phyloP scores from a whole-genome alignment of 2,329 filamentous ascomycete species.

The Colletotrichum viniferum region DNA sequence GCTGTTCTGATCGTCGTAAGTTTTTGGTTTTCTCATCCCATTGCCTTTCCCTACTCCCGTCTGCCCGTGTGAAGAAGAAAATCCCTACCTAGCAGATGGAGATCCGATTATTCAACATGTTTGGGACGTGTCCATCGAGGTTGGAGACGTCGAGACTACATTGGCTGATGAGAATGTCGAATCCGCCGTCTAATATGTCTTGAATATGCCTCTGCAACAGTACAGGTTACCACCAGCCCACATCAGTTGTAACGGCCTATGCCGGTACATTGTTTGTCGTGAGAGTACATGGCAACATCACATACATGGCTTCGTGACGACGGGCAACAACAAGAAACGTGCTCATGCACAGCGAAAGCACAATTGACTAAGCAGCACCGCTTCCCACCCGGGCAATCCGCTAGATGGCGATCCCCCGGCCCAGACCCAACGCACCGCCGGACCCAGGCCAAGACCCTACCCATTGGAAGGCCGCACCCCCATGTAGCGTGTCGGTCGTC shows the following conservation, averaged over 20 bases:
- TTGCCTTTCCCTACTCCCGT: neutral
- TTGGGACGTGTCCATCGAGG: neutral
- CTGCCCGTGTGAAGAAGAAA: neutral
- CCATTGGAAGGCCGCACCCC: neutral
- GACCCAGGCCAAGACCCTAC: neutral
- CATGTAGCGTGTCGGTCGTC: neutral
- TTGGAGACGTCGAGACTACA: neutral
- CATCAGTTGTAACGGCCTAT: neutral
- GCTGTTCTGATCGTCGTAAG: neutral
- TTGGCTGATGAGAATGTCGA: neutral
- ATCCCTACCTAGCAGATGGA: neutral
- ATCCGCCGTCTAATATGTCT: neutral
- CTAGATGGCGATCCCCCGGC: slow-evolving; percentile 9
- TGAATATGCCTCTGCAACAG: neutral
- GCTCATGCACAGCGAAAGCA: neutral
- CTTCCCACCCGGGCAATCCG: neutral
- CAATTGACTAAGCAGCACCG: neutral
- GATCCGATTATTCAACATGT: neutral
- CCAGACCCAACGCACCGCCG: neutral
- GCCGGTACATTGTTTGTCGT: neutral
- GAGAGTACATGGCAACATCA: neutral
- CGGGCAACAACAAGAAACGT: neutral
- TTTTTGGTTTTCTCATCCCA: slow-evolving; percentile 5
- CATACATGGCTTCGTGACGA: neutral
- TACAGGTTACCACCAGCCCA: neutral